Percentiles rank a stretch among this genome's conserved stretches.
These are phyloP conservation scores for Termitomyces sp. DNA, from an alignment of 768 basidiomycete genomes.

Conservation along the genomic window DNA sequence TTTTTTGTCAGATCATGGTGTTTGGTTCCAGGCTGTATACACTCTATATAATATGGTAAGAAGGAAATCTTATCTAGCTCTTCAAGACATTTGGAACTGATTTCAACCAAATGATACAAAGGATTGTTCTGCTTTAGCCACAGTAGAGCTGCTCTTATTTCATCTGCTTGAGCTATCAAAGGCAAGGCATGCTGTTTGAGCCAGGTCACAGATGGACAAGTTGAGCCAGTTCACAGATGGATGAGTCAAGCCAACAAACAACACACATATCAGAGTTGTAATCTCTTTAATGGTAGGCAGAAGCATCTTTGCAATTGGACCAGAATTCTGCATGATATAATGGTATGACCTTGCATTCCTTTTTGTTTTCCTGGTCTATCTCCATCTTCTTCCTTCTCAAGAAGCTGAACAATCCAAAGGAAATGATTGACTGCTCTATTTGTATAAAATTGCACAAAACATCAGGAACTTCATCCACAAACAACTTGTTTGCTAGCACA, in stretches of 20 bases:
- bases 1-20: background rate
- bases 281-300: conserved; percentile 36
- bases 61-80: background rate
- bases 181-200: background rate
- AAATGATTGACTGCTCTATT: conserved; percentile 27
- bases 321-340: conserved; percentile 34
- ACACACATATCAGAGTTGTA: conserved; percentile 32
- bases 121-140: background rate
- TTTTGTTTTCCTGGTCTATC: conserved; percentile 21
- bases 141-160: background rate
- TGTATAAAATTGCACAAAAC: conserved; percentile 24
- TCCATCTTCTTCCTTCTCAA: conserved; percentile 15
- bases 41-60: background rate
- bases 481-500: conserved; percentile 25
- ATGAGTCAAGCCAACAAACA: conserved; percentile 32
- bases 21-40: no score
- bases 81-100: background rate
- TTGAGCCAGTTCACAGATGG: no score
- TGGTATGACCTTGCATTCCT: conserved; percentile 35
- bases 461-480: conserved; percentile 27
- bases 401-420: conserved; percentile 33
- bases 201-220: conserved; percentile 25
- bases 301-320: conserved; percentile 23
- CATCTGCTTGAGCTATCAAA: background rate
- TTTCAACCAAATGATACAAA: background rate